Percentiles rank a stretch among this genome's conserved stretches.
These are phyloP conservation scores for Leccinum ochraceum DNA, from an alignment of 768 basidiomycete genomes.

Conservation along the genomic window DNA sequence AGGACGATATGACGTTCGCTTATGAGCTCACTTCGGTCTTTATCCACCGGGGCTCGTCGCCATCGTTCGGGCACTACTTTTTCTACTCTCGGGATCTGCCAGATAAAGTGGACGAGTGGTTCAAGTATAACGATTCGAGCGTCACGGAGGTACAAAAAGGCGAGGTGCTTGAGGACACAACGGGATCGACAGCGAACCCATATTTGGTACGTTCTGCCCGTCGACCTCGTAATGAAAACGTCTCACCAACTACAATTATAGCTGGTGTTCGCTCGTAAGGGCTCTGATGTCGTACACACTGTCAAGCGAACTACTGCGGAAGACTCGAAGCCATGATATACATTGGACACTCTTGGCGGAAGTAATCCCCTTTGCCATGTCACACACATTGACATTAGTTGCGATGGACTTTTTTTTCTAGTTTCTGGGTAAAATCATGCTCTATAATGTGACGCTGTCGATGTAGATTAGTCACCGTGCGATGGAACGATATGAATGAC, in stretches of 20 bases:
- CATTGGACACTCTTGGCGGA: conserved; percentile 30
- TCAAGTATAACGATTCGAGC: conserved; percentile 95
- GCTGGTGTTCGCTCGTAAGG: conserved; percentile 86
- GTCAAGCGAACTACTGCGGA: conserved; percentile 61
- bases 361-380: conserved; percentile 15
- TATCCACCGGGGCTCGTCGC: conserved; percentile 87
- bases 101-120: conserved; percentile 79
- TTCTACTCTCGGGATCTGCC: conserved; percentile 92
- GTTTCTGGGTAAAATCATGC: conserved; percentile 17
- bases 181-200: conserved; percentile 88
- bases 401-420: conserved; percentile 8
- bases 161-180: conserved; percentile 88
- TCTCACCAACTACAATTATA: conserved; percentile 30
- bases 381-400: conserved; percentile 11
- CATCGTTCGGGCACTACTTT: conserved; percentile 93
- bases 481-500: conserved; percentile 5
- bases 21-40: conserved; percentile 95
- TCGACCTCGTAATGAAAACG: conserved; percentile 4
- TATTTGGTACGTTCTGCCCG: conserved; percentile 63
- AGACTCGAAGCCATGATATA: conserved; percentile 30
- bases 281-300: conserved; percentile 75
- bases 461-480: not conserved
- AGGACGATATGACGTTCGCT: conserved; percentile 58
- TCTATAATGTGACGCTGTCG: conserved; percentile 8
- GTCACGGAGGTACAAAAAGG: conserved; percentile 75